These are phyloP conservation scores for Aureobasidium leucospermi DNA, from an alignment of 2,329 filamentous ascomycete genomes.

Conservation along the genomic window DNA sequence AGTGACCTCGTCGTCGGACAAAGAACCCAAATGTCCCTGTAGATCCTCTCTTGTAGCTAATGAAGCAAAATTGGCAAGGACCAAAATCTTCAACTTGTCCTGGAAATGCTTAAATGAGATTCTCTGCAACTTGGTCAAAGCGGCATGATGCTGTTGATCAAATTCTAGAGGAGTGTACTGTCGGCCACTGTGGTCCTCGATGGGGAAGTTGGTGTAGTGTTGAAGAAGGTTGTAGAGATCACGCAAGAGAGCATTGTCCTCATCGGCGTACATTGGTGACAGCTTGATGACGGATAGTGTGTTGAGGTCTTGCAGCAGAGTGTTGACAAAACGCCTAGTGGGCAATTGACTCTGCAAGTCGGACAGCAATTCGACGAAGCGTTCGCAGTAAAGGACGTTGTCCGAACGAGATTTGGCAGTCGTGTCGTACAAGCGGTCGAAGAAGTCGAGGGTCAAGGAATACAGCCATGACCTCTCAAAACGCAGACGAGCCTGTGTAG, in stretches of 20 bases:
- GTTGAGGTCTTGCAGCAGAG: conserved; percentile 78
- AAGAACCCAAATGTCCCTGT: conserved; percentile 61
- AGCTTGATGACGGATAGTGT: conserved; percentile 68
- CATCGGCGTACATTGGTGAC: conserved; percentile 69
- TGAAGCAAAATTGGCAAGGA: conserved; percentile 84
- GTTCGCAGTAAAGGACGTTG: conserved; percentile 75
- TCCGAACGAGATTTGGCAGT: conserved; percentile 34
- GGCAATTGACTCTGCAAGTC: conserved; percentile 91
- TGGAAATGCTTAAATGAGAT: conserved; percentile 75
- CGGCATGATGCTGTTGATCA: conserved; percentile 71
- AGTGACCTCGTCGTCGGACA: conserved; percentile 68
- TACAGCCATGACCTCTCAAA: conserved; percentile 96
- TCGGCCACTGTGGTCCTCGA: conserved; percentile 82
- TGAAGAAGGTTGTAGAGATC: conserved; percentile 73
- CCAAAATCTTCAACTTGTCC: conserved; percentile 82
- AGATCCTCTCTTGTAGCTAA: conserved; percentile 77
- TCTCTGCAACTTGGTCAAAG: conserved; percentile 71
- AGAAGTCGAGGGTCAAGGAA: conserved; percentile 74
- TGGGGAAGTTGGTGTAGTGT: conserved; percentile 81
- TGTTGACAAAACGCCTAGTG: conserved; percentile 88
- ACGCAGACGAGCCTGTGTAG: conserved; percentile 67
- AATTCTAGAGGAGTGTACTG: conserved; percentile 66
- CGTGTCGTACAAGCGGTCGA: conserved; percentile 60
- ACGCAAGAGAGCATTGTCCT: conserved; percentile 67
- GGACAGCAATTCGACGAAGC: conserved; percentile 84